phyloP scores from a whole-genome alignment of 2,329 filamentous ascomycete genomes.

The Penicillium sp. region DNA sequence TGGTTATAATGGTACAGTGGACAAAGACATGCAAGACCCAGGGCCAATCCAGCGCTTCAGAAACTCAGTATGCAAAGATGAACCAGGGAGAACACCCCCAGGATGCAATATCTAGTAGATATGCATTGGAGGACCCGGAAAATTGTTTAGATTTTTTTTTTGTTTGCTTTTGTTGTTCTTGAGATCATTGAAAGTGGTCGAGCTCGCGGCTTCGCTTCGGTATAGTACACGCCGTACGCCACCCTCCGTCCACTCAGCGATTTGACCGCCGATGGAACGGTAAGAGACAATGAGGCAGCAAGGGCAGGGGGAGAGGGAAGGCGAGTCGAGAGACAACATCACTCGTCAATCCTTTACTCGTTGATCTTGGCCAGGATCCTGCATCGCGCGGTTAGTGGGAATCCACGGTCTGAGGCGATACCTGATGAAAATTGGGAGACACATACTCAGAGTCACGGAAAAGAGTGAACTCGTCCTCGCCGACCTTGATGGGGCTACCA shows the following conservation, averaged over 20 bases:
- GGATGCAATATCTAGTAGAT: constrained; percentile 1
- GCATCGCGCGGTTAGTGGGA: constrained; percentile 19
- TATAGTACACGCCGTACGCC: constrained; percentile 34
- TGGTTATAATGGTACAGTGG: constrained; percentile 34
- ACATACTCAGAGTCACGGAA: constrained; percentile 98
- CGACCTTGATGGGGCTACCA: constrained; percentile 92
- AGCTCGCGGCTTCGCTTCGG: constrained; percentile 32
- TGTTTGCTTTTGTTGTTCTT: constrained; percentile 24
- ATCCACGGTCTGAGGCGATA: background rate
- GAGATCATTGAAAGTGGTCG: constrained; percentile 23
- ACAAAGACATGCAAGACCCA: constrained; percentile 34
- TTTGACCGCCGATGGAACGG: constrained; percentile 17
- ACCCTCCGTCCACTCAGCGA: constrained; percentile 4
- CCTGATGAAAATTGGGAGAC: background rate
- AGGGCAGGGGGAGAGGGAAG: constrained; percentile 18
- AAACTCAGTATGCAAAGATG: constrained; percentile 27
- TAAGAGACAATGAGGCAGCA: constrained; percentile 8
- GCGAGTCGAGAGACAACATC: constrained; percentile 10
- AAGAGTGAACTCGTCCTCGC: constrained; percentile 91
- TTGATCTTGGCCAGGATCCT: constrained; percentile 99
- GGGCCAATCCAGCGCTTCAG: constrained; percentile 30
- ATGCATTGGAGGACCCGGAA: constrained; percentile 4
- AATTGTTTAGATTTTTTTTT: constrained; percentile 16
- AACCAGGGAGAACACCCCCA: constrained; percentile 6
- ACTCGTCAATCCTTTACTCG: constrained; percentile 61